Percentiles rank a stretch among this genome's conserved stretches.
phyloP scores from a whole-genome alignment of 1,284 basidiomycete genomes.

The Hymenochaete sp. region DNA sequence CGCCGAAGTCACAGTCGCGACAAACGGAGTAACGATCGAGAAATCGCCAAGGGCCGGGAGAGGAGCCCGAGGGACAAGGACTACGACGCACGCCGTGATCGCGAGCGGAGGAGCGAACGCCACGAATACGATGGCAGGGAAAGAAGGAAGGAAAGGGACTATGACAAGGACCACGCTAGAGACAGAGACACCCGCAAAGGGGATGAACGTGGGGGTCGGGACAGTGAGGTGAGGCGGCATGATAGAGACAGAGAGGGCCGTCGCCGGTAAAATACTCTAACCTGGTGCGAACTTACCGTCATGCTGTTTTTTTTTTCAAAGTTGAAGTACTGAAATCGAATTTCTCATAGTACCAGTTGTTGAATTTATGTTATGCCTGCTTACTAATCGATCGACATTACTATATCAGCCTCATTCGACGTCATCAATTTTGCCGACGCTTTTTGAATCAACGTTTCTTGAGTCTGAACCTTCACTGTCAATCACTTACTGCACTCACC shows the following conservation, averaged over 20 bases:
- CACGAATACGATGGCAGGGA: constrained; percentile 25
- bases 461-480: too few relatives aligned
- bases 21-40: too few relatives aligned
- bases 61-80: constrained; percentile 19
- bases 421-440: too few relatives aligned
- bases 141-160: constrained; percentile 23
- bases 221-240: constrained; percentile 2
- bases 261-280: neutral
- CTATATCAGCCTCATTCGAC: too few relatives aligned
- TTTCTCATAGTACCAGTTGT: too few relatives aligned
- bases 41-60: too few relatives aligned
- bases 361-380: too few relatives aligned
- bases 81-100: constrained; percentile 13
- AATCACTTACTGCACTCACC: neutral
- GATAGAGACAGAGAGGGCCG: constrained; percentile 3
- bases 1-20: constrained; percentile 22
- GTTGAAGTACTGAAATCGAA: neutral
- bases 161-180: constrained; percentile 20
- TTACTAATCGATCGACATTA: too few relatives aligned
- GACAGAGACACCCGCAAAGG: constrained; percentile 1
- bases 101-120: constrained; percentile 17
- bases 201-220: constrained; percentile 3
- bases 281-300: neutral
- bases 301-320: neutral
- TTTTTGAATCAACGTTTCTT: too few relatives aligned